Percentiles rank a stretch among this genome's conserved stretches.
phyloP scores from a whole-genome alignment of 208 protist genomes.

The Wallacemonas sp. region DNA sequence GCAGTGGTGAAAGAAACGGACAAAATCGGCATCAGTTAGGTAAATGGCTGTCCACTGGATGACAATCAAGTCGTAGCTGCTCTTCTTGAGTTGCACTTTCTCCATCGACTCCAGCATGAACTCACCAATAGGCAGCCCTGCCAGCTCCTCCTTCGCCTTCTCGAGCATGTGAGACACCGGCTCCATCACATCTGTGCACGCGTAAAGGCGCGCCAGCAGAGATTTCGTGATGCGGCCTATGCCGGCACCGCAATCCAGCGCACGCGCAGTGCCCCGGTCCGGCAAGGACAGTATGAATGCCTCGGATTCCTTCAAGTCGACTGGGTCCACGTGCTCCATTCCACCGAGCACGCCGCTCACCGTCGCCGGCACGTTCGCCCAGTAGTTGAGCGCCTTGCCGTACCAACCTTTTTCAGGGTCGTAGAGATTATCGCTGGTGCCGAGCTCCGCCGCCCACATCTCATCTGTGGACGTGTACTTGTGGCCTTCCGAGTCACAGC shows the following conservation, averaged over 20 bases:
- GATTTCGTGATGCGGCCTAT: conserved; percentile 89
- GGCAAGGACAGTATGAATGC: conserved; percentile 69
- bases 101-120: conserved; percentile 88
- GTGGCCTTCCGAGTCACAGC: conserved; percentile 63
- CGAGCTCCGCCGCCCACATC: conserved; percentile 74
- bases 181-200: conserved; percentile 81
- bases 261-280: conserved; percentile 52
- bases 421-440: conserved; percentile 60
- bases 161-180: conserved; percentile 86
- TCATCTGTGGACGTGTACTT: conserved; percentile 56
- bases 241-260: conserved; percentile 90
- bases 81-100: conserved; percentile 43
- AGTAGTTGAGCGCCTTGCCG: conserved; percentile 88
- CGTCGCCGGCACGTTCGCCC: conserved; percentile 79
- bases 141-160: conserved; percentile 79
- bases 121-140: conserved; percentile 62
- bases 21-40: conserved; percentile 91
- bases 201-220: conserved; percentile 73
- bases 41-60: conserved; percentile 95
- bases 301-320: conserved; percentile 65
- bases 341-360: conserved; percentile 91
- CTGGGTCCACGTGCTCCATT: conserved; percentile 73
- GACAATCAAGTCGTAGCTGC: conserved; percentile 89
- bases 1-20: conserved; percentile 80
- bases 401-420: conserved; percentile 82